A percentile compares a stretch with the other conserved stretches of the same genome.
These are phyloP conservation scores for Boletus tylopilopsis DNA, from an alignment of 768 basidiomycete genomes.

Conservation along the genomic window DNA sequence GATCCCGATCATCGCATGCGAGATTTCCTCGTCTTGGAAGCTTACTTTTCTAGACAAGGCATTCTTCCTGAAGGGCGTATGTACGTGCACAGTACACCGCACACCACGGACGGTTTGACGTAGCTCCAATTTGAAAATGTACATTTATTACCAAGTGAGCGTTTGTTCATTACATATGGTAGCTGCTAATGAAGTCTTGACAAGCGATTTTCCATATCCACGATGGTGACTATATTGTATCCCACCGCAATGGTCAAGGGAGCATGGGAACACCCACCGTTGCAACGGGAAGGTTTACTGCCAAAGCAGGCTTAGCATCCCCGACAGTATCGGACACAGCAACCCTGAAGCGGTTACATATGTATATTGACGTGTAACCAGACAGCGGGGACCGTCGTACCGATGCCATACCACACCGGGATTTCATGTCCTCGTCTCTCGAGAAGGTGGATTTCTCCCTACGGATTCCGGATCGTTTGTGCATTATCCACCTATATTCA, in stretches of 20 bases:
- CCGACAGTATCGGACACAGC: conserved; percentile 20
- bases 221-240: neutral
- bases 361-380: conserved; percentile 1
- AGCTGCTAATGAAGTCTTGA: neutral
- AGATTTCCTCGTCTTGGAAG: conserved; percentile 11
- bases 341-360: conserved; percentile 11
- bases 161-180: neutral
- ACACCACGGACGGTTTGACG: conserved; percentile 9
- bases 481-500: neutral
- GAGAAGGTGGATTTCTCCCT: neutral
- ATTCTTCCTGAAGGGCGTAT: conserved; percentile 13
- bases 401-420: neutral
- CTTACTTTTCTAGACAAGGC: conserved; percentile 9
- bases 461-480: neutral
- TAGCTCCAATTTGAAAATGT: conserved; percentile 3
- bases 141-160: conserved; percentile 8
- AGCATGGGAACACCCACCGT: neutral
- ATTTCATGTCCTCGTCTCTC: neutral
- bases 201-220: neutral
- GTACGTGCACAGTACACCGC: conserved; percentile 12
- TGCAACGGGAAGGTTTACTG: neutral
- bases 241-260: neutral
- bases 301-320: conserved; percentile 4
- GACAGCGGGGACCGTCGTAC: conserved; percentile 1
- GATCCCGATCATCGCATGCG: conserved; percentile 11